These are phyloP conservation scores for Neoscytalidium dimidiatum DNA, from an alignment of 2,329 filamentous ascomycete genomes.

Conservation along the genomic window DNA sequence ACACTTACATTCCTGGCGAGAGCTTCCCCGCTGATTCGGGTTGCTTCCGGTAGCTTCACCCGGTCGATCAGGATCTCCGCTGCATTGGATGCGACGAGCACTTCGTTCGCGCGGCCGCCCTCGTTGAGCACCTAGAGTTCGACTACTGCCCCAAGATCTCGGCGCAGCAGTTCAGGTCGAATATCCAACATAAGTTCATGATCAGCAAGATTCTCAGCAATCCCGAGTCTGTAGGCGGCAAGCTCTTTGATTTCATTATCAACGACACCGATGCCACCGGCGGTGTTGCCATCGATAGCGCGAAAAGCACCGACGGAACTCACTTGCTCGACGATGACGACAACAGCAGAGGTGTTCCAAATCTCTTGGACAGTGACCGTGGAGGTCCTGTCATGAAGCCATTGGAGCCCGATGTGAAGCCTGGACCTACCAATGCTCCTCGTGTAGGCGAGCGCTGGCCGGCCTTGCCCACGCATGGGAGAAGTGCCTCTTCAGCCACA, in stretches of 20 bases:
- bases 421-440: neutral
- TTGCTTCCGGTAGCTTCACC: slow-evolving; percentile 46
- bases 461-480: neutral
- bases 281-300: neutral
- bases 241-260: slow-evolving; percentile 21
- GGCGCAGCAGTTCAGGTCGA: slow-evolving; percentile 46
- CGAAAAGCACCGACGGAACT: neutral
- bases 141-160: slow-evolving; percentile 51
- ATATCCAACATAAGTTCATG: slow-evolving; percentile 54
- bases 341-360: neutral
- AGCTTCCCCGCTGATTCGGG: neutral
- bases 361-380: neutral
- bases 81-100: slow-evolving; percentile 55
- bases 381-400: neutral
- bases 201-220: slow-evolving; percentile 39
- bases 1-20: neutral
- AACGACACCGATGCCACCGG: neutral
- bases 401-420: neutral
- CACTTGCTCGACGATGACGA: neutral
- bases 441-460: slow-evolving; percentile 6
- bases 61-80: slow-evolving; percentile 49
- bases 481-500: neutral
- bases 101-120: slow-evolving; percentile 51
- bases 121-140: slow-evolving; percentile 58
- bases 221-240: slow-evolving; percentile 3